Percentiles rank a stretch among this genome's conserved stretches.
phyloP scores from a whole-genome alignment of 805 yeast genomes.

The Metschnikowia similis region DNA sequence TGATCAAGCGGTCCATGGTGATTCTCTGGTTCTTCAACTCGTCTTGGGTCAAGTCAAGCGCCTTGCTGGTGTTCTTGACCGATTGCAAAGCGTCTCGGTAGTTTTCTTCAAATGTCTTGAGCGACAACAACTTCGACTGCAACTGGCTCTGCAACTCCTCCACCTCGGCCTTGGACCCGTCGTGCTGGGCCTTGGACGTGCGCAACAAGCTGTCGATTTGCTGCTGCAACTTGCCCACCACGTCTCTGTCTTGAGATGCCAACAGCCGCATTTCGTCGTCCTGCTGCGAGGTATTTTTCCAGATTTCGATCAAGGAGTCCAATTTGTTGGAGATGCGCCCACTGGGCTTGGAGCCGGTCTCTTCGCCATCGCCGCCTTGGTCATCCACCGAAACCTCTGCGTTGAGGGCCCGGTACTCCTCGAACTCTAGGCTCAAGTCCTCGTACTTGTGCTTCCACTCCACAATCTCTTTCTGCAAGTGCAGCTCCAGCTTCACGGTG shows the following conservation, averaged over 20 bases:
- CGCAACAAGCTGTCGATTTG: constrained; percentile 54
- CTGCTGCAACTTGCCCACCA: constrained; percentile 43
- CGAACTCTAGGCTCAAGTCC: constrained; percentile 40
- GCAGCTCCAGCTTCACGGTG: constrained; percentile 42
- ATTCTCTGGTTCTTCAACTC: constrained; percentile 63
- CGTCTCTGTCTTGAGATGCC: constrained; percentile 15
- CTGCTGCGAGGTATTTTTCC: constrained; percentile 22
- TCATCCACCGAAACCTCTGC: constrained; percentile 26
- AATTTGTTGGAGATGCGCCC: constrained; percentile 32
- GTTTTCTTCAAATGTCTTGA: constrained; percentile 51
- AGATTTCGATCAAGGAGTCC: constrained; percentile 31
- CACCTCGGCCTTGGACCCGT: constrained; percentile 33
- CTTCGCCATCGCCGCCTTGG: constrained; percentile 30
- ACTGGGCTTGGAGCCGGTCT: constrained; percentile 21
- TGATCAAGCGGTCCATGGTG: constrained; percentile 48
- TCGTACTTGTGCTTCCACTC: constrained; percentile 47
- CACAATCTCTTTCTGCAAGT: constrained; percentile 41
- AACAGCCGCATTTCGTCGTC: constrained; percentile 7
- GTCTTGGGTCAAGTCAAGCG: constrained; percentile 66
- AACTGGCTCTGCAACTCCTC: constrained; percentile 27
- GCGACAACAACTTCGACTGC: constrained; percentile 23
- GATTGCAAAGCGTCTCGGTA: constrained; percentile 70
- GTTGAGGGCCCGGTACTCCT: constrained; percentile 34
- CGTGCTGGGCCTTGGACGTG: constrained; percentile 43
- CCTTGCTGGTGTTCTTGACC: constrained; percentile 69